Evolutionary conservation across 2,329 filamentous ascomycete genomes (phyloP).

Genomic region (Xylariales sp.): DNA sequence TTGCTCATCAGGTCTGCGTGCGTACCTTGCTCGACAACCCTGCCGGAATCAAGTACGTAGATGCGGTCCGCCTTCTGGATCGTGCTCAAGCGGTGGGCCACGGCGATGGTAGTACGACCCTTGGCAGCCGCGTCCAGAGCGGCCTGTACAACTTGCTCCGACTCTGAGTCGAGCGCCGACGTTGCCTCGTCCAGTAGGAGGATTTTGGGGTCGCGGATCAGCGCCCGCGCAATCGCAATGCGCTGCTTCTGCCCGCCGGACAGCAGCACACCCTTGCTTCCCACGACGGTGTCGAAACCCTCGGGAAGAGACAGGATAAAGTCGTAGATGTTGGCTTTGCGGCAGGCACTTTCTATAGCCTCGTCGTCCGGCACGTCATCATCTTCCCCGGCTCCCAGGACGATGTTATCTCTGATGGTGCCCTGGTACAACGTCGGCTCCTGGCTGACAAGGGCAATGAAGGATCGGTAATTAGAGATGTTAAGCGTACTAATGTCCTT

Average conservation of each 20-base stretch:
- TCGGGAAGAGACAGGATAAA: conserved; percentile 86
- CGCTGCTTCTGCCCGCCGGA: conserved; percentile 93
- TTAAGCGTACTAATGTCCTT: conserved; percentile 78
- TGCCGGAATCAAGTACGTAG: conserved; percentile 90
- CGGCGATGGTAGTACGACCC: conserved; percentile 85
- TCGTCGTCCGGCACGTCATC: conserved; percentile 70
- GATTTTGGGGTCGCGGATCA: conserved; percentile 84
- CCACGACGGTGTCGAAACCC: conserved; percentile 79
- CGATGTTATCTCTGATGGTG: conserved; percentile 83
- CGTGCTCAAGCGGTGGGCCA: conserved; percentile 84
- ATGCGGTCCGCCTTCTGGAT: conserved; percentile 94
- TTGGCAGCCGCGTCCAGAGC: conserved; percentile 78
- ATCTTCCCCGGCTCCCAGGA: conserved; percentile 62
- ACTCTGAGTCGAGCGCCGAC: conserved; percentile 69
- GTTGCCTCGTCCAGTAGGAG: conserved; percentile 81
- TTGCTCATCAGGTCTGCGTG: too few relatives aligned
- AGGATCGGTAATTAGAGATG: conserved; percentile 84
- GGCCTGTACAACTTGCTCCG: conserved; percentile 74
- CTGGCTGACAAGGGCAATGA: conserved; percentile 88
- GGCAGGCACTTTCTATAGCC: conserved; percentile 71
- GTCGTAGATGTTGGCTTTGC: conserved; percentile 88
- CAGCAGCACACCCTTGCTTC: conserved; percentile 80
- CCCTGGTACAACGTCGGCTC: conserved; percentile 89
- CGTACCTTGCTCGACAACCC: conserved; percentile 80
- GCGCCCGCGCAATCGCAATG: conserved; percentile 84